Conservation (phyloP, 2,329 filamentous ascomycete species). For the Pseudogymnoascus sp. region DNA sequence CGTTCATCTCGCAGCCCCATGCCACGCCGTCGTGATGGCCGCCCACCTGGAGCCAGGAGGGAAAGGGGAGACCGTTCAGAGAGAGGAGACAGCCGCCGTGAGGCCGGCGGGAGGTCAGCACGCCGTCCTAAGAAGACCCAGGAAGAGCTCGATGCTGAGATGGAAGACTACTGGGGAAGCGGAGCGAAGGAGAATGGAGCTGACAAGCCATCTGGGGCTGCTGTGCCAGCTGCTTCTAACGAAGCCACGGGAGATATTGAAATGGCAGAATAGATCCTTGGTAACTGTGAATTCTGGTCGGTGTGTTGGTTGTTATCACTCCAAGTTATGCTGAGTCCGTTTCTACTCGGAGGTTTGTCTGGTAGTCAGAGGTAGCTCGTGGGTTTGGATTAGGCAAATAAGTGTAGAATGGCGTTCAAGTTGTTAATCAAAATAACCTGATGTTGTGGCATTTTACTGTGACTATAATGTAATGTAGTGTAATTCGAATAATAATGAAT, state of each 20-base stretch:
- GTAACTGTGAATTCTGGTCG: not conserved
- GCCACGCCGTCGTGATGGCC: slow-evolving; percentile 44
- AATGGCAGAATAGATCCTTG: slow-evolving; percentile 38
- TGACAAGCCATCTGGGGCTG: slow-evolving; percentile 21
- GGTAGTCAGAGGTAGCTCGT: not conserved
- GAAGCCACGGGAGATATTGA: slow-evolving; percentile 52
- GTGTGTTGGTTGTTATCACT: not conserved
- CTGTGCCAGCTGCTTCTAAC: slow-evolving; percentile 28
- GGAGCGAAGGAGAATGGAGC: slow-evolving; percentile 30
- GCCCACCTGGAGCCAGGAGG: slow-evolving; percentile 40
- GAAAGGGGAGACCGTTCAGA: slow-evolving; percentile 29
- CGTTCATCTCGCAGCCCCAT: slow-evolving; percentile 51
- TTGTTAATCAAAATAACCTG: not conserved
- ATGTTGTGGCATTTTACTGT: not conserved
- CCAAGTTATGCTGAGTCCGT: not conserved
- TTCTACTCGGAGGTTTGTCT: not conserved
- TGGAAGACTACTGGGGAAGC: slow-evolving; percentile 84
- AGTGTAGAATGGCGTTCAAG: not conserved
- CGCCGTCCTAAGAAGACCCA: slow-evolving; percentile 74
- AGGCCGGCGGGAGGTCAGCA: slow-evolving; percentile 38
- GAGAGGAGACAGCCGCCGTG: slow-evolving; percentile 36
- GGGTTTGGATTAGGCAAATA: not conserved
- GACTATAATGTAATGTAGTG: not conserved
- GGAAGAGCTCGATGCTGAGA: slow-evolving; percentile 90
- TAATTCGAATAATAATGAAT: not conserved